Evolutionary conservation across 164 flowering plant genomes (phyloP), one percentile per base, ranked within the genome.

Genomic region (Liriodendron chinense): DNA sequence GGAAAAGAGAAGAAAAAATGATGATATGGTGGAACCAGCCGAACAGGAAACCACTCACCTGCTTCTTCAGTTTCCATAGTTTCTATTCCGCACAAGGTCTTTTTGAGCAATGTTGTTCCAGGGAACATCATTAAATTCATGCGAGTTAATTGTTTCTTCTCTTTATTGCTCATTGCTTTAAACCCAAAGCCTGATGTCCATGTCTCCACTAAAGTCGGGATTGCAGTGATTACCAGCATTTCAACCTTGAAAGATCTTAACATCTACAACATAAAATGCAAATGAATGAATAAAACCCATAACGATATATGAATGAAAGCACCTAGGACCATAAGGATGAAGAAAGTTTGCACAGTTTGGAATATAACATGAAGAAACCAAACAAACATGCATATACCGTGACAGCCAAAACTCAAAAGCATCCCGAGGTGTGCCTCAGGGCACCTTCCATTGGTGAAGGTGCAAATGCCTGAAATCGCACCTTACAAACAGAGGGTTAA

Each of bases 111-210:
- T 59, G 86, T 77, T 65, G 97, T 83, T 77, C 97, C 99, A 34
- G 99, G 97, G 79, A 96, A 92, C n/a, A 90, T 91, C 98, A 96
- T 92, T 78, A 96, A 82, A 81, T 89, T 96, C 78, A 92, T 81
- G 47, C 79, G 78, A 16, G 78, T 86, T 28, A 94, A 83, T 26
- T 78, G 73, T 76, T 78, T 76, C 73, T 79, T 92, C 79, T 94
- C 98, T 65, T 81, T 74, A 16, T 88, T 86, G 65, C 88, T 88
- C 77, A 96, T 69, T 7, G 77, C 88, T 78, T 75, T 59, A 77
- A 91, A 96, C 73, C 99, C 99, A 81, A 96, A 96, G 65, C 95
- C 98, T 48, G 69, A 47, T 0, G 94, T 91, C 99, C 99, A 96
- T 26, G 98, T 96, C 56, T 91, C 94, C 69, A 96, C 91, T 66